A percentile compares a stretch with the other conserved stretches of the same genome.
Conservation (phyloP, 2,329 filamentous ascomycete genomes). For the Trichoderma lentiforme region DNA sequence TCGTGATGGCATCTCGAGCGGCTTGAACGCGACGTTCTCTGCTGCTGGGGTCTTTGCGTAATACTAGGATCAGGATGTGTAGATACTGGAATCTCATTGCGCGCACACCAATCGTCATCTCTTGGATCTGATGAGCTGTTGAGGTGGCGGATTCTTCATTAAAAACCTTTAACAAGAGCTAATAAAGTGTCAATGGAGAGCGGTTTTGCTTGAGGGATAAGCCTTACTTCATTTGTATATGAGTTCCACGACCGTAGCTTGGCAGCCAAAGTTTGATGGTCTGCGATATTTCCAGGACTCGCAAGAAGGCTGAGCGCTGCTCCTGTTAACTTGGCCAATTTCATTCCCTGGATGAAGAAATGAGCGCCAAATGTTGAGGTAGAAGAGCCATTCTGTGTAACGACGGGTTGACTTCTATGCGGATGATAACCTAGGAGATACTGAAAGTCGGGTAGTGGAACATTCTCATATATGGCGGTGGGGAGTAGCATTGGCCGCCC, state of each 20-base stretch:
- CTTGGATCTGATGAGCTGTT: neutral
- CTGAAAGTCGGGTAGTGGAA: neutral
- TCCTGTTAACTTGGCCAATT: neutral
- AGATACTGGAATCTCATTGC: slow-evolving; percentile 3
- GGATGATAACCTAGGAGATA: neutral
- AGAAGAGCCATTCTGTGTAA: neutral
- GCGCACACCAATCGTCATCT: slow-evolving; percentile 2
- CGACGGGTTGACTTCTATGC: neutral
- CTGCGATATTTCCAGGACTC: neutral
- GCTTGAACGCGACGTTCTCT: neutral
- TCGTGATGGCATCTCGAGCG: slow-evolving; percentile 4
- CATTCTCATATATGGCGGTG: neutral
- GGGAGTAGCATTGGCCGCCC: slow-evolving; percentile 8
- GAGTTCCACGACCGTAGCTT: neutral
- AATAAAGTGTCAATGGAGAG: neutral
- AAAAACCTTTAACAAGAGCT: neutral
- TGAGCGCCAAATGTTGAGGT: neutral
- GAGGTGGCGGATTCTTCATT: neutral
- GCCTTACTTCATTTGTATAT: neutral
- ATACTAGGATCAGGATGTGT: slow-evolving; percentile 2
- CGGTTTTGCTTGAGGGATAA: neutral
- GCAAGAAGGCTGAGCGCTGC: neutral
- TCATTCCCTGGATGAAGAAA: neutral
- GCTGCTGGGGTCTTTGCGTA: neutral
- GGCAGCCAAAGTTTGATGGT: neutral